Evolutionary conservation across 768 basidiomycete genomes (phyloP).

Genomic region (Trametes cubensis): DNA sequence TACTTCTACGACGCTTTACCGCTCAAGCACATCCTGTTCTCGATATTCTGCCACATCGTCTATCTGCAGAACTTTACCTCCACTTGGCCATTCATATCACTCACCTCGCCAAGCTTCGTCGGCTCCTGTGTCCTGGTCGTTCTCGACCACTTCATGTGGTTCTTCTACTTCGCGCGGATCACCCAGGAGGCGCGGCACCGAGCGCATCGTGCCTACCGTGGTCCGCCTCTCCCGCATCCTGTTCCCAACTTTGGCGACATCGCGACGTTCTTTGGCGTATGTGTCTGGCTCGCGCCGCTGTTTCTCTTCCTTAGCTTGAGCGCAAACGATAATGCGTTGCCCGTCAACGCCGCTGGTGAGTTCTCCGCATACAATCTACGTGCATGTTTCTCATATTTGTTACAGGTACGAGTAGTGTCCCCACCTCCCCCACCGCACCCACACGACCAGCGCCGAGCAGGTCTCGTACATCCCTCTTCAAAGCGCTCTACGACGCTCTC

Average conservation of each 20-base stretch:
- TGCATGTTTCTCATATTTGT: background rate
- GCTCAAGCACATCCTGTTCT: constrained; percentile 71
- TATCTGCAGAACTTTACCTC: constrained; percentile 92
- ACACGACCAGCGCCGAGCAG: constrained; percentile 36
- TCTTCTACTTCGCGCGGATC: constrained; percentile 85
- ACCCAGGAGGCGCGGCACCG: constrained; percentile 63
- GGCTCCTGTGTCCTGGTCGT: constrained; percentile 85
- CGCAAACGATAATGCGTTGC: constrained; percentile 95
- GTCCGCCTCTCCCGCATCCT: constrained; percentile 36
- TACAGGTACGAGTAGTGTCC: constrained; percentile 23
- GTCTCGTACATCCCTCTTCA: constrained; percentile 65
- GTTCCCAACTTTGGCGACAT: constrained; percentile 64
- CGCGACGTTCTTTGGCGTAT: constrained; percentile 81
- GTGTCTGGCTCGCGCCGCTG: constrained; percentile 88
- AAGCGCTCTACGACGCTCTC: constrained; percentile 57
- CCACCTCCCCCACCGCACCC: constrained; percentile 30
- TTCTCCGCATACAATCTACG: background rate
- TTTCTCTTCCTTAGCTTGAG: constrained; percentile 95
- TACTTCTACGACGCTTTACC: constrained; percentile 85
- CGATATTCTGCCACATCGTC: constrained; percentile 79
- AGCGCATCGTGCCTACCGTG: constrained; percentile 49
- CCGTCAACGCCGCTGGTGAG: constrained; percentile 61
- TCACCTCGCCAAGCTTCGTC: constrained; percentile 83
- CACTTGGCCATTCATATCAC: constrained; percentile 91
- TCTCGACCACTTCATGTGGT: constrained; percentile 93